These are phyloP conservation scores for Fusarium stilboides DNA, from an alignment of 2,329 filamentous ascomycete species.

Conservation along the genomic window DNA sequence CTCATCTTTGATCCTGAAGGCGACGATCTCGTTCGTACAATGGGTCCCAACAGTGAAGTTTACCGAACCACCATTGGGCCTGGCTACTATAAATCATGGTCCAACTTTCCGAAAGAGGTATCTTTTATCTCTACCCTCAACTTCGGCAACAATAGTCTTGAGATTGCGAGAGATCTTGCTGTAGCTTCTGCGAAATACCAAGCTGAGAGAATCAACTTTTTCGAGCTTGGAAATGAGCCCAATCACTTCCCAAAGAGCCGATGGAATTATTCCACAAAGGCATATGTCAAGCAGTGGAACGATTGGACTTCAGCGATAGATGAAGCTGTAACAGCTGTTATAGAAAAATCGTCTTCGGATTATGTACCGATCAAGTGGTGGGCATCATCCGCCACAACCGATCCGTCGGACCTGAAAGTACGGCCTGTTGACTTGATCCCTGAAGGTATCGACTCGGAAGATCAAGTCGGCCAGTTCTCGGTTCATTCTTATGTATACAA, in stretches of 20 bases:
- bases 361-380: constrained; percentile 22
- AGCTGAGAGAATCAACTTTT: constrained; percentile 31
- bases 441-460: constrained; percentile 29
- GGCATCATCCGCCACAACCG: constrained; percentile 41
- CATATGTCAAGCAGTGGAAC: constrained; percentile 32
- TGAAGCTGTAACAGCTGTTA: background rate
- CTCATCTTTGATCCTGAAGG: constrained; percentile 36
- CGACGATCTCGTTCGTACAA: constrained; percentile 32
- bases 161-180: constrained; percentile 35
- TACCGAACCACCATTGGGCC: constrained; percentile 17
- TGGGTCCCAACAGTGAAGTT: constrained; percentile 25
- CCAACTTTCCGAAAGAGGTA: constrained; percentile 33
- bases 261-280: constrained; percentile 28
- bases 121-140: constrained; percentile 40
- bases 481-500: constrained; percentile 18
- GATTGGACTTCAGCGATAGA: constrained; percentile 17
- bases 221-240: constrained; percentile 39
- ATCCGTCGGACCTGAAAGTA: constrained; percentile 32
- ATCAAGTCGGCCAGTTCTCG: constrained; percentile 20
- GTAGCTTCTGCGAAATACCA: constrained; percentile 29
- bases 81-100: constrained; percentile 18
- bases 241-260: constrained; percentile 26
- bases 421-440: constrained; percentile 38
- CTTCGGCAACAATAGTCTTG: constrained; percentile 37
- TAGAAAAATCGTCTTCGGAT: background rate